phyloP scores from a whole-genome alignment of 1,284 basidiomycete genomes.

The Cryptococcus sp. region DNA sequence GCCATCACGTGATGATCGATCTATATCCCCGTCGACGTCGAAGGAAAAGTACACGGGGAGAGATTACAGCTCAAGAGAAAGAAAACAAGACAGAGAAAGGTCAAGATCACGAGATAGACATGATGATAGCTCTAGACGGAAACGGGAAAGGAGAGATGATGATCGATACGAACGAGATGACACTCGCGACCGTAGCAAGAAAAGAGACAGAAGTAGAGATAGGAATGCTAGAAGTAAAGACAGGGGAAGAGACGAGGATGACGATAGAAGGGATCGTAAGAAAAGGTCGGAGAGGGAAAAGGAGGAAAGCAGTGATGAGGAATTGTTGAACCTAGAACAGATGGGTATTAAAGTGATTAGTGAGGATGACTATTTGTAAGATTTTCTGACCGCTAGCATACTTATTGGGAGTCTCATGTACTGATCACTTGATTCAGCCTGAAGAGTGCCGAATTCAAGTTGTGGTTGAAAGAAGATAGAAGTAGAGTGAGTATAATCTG shows the following conservation, averaged over 20 bases:
- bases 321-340: slow-evolving; percentile 30
- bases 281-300: neutral
- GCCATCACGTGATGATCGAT: neutral
- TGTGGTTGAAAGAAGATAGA: slow-evolving; percentile 35
- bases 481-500: slow-evolving; percentile 17
- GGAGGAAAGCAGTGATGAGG: slow-evolving; percentile 18
- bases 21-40: neutral
- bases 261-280: neutral
- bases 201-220: neutral
- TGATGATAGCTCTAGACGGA: neutral
- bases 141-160: neutral
- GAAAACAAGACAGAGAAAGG: neutral
- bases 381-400: neutral
- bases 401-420: neutral
- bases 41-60: neutral
- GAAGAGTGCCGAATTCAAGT: slow-evolving; percentile 33
- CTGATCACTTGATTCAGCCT: slow-evolving; percentile 12
- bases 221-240: neutral
- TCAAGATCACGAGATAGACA: neutral
- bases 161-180: neutral
- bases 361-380: slow-evolving; percentile 46
- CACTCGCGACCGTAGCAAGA: neutral
- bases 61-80: neutral
- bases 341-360: slow-evolving; percentile 37
- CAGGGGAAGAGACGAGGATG: neutral